A percentile compares a stretch with the other conserved stretches of the same genome.
Evolutionary conservation across 1,139 yeast species (phyloP).

Genomic region (Petasospora rhodanensis): DNA sequence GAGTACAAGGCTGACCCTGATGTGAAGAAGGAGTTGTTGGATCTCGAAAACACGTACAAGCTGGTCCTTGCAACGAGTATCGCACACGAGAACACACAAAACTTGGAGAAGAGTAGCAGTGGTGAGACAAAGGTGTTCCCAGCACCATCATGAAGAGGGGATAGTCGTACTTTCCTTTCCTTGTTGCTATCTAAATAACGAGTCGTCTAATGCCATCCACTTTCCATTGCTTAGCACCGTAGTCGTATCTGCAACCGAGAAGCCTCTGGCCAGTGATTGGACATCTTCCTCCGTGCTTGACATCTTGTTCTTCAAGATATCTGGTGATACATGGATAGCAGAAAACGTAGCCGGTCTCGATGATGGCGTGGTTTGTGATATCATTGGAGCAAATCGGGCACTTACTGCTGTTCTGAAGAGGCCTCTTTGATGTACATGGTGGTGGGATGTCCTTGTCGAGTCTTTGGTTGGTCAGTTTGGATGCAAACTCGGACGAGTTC

Average conservation of each 20-base stretch:
- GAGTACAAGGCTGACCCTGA: constrained; percentile 17
- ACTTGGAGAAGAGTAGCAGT: constrained; percentile 1
- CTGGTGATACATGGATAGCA: constrained; percentile 84
- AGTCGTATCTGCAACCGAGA: constrained; percentile 67
- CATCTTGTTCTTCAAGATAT: constrained; percentile 44
- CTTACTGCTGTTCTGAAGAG: constrained; percentile 29
- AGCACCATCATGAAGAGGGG: not conserved
- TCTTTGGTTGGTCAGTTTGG: constrained; percentile 52
- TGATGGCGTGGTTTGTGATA: constrained; percentile 74
- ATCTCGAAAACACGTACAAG: constrained; percentile 22
- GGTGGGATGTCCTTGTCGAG: constrained; percentile 54
- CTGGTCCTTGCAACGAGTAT: constrained; percentile 16
- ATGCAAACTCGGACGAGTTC: constrained; percentile 74
- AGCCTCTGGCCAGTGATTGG: constrained; percentile 77
- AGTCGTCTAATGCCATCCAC: constrained; percentile 71
- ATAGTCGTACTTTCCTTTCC: not conserved
- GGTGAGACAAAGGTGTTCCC: not conserved
- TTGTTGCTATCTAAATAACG: constrained; percentile 34
- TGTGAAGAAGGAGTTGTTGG: constrained; percentile 13
- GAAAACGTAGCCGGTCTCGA: constrained; percentile 88
- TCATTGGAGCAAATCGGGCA: constrained; percentile 74
- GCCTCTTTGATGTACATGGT: constrained; percentile 12
- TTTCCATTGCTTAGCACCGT: constrained; percentile 59
- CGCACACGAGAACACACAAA: constrained; percentile 5
- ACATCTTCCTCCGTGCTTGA: constrained; percentile 65